Evolutionary conservation across 371 early-diverging fungal species (phyloP), one percentile per base, ranked within the genome.

Genomic region (Mortierella sp.): DNA sequence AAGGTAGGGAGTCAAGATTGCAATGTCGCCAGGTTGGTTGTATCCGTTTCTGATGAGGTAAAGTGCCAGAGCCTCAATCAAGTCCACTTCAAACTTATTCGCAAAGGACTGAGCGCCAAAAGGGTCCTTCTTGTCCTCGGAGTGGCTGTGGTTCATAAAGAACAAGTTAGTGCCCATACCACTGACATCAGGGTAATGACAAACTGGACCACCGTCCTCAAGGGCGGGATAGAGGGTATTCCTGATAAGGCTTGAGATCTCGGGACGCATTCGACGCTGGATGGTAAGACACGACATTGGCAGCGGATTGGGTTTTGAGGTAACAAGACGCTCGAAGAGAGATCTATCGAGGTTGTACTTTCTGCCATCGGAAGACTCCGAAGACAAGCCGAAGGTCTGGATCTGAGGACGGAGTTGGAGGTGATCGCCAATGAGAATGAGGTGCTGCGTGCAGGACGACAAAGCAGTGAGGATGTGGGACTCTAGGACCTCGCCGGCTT

Each of bases 401-500:
- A 89, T 72, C 21, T 79, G 87, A 0, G 94, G 94, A 52, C 95
- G 87, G 42, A 96, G 87, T 75, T 95, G 95, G 55, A 89, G 86
- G 54, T 94, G 95, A 81, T 95, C 96, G 72, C 95, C 95, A 80
- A 96, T 96, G 38, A 94, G 81, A 47, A 95, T 92, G 48, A 95
- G 70, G 75, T 95, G 96, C 28, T 96, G 92, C 0, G 93, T 84
- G 2, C 91, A 90, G 0, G 71, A 73, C 4, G 91, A 91, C 21
- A 94, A 80, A 0, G 93, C 89, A 16, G 94, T 82, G 16, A 95
- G 80, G 26, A 94, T 91, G 76, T 95, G 95, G 0, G 94, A 90
- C 80, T 96, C 96, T 31, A 96, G 80, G 74, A 95, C 94, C 81
- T 96, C 95, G 7, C 95, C 96, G 0, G 95, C 95, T 85, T 96